Conservation (phyloP, 805 yeast genomes). For the Komagataella populi region DNA sequence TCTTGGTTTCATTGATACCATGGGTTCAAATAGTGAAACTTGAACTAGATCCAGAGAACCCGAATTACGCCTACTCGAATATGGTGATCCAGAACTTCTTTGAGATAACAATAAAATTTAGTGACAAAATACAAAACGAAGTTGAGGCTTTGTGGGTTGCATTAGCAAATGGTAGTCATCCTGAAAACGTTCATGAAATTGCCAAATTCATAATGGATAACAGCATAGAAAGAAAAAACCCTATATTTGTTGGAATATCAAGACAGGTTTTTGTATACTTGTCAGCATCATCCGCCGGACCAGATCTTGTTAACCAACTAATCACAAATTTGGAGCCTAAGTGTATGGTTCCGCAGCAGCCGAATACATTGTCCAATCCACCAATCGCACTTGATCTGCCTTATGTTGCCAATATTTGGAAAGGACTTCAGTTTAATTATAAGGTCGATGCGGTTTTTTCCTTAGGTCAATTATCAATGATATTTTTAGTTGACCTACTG, state of each 20-base stretch:
- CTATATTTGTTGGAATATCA: slow-evolving; percentile 63
- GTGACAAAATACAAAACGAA: slow-evolving; percentile 66
- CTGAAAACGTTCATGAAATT: slow-evolving; percentile 58
- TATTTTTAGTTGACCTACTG: slow-evolving; percentile 72
- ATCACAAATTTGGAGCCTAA: slow-evolving; percentile 68
- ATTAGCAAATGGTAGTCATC: slow-evolving; percentile 60
- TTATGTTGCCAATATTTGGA: slow-evolving; percentile 62
- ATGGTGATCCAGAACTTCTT: slow-evolving; percentile 75
- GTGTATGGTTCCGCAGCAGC: slow-evolving; percentile 45
- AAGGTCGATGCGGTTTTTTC: slow-evolving; percentile 67
- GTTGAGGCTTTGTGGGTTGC: slow-evolving; percentile 95
- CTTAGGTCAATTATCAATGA: slow-evolving; percentile 73
- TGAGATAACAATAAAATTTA: slow-evolving; percentile 72
- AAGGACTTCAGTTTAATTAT: slow-evolving; percentile 30
- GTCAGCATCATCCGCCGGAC: slow-evolving; percentile 36
- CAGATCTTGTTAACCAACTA: slow-evolving; percentile 47
- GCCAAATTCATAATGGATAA: slow-evolving; percentile 56
- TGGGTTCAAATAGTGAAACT: slow-evolving; percentile 85
- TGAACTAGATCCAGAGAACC: slow-evolving; percentile 17
- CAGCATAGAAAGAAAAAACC: slow-evolving; percentile 56
- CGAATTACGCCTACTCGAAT: slow-evolving; percentile 24
- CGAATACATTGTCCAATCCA: slow-evolving; percentile 20
- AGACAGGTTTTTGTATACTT: slow-evolving; percentile 74
- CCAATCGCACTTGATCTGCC: slow-evolving; percentile 35
- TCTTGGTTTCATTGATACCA: slow-evolving; percentile 70